A percentile compares a stretch with the other conserved stretches of the same genome.
phyloP scores from a whole-genome alignment of 345 rosid species.

The Salix suchowensis region DNA sequence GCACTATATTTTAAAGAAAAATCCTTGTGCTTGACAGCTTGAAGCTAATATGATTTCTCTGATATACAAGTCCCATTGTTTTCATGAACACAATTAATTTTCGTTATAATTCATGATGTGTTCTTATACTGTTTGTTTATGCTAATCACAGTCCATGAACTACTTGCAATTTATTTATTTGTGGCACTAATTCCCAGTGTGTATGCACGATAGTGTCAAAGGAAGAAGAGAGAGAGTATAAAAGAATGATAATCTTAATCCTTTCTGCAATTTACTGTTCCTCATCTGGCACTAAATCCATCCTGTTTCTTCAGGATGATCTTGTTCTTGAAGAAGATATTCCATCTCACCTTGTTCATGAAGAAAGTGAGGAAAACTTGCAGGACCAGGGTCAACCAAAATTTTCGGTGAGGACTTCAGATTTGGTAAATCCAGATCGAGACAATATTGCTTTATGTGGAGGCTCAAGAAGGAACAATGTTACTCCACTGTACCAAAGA shows the following conservation, averaged over 20 bases:
- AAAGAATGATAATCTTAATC: background rate
- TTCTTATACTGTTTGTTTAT: background rate
- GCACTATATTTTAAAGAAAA: background rate
- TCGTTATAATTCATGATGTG: background rate
- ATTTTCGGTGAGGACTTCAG: slow-evolving; percentile 1
- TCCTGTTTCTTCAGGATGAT: slow-evolving; percentile 24
- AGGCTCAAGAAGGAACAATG: slow-evolving; percentile 22
- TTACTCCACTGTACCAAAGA: slow-evolving; percentile 51
- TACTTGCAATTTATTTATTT: background rate
- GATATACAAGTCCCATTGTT: background rate
- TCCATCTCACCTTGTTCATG: slow-evolving; percentile 19
- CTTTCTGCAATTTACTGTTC: background rate
- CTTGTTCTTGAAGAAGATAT: slow-evolving; percentile 22
- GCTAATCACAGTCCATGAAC: background rate
- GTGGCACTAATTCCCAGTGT: too few species aligned
- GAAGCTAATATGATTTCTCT: background rate
- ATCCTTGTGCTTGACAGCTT: background rate
- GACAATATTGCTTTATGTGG: slow-evolving; percentile 17
- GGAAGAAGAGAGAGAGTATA: background rate
- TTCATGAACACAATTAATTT: background rate
- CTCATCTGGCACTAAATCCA: background rate
- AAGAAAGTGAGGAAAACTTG: slow-evolving; percentile 22
- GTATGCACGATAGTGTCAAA: too few species aligned
- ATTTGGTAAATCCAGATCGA: slow-evolving; percentile 17
- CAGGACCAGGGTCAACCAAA: slow-evolving; percentile 18